Conservation (phyloP, 176 grass and related monocot species). For the Carex kokanica region DNA sequence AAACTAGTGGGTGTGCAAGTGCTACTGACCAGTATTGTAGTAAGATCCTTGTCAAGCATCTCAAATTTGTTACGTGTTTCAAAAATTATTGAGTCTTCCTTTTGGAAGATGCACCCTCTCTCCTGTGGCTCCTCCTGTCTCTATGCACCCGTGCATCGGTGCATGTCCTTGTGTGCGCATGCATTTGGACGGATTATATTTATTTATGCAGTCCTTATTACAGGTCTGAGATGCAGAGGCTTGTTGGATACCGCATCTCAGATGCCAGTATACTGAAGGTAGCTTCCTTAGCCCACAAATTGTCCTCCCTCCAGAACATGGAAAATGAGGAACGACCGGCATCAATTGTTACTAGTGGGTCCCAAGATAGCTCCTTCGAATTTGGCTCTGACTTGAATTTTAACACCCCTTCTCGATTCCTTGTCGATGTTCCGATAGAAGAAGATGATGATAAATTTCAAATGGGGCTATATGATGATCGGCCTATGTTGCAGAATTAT, state of each 20-base stretch:
- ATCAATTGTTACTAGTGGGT: slow-evolving; percentile 15
- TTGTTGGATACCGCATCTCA: slow-evolving; percentile 62
- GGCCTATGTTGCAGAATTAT: slow-evolving; percentile 27
- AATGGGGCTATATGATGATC: slow-evolving; percentile 36
- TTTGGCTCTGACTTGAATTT: slow-evolving; percentile 82
- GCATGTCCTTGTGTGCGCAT: not conserved
- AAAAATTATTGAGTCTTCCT: not conserved
- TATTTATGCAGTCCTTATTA: slow-evolving; percentile 7
- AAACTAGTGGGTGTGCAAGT: not conserved
- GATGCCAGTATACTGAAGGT: slow-evolving; percentile 52
- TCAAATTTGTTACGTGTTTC: not conserved
- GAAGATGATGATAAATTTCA: slow-evolving; percentile 31
- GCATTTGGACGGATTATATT: not conserved
- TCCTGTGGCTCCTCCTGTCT: not conserved
- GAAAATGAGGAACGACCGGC: slow-evolving; percentile 27
- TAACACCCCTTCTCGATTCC: slow-evolving; percentile 69
- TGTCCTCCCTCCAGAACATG: slow-evolving; percentile 48
- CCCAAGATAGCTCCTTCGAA: slow-evolving; percentile 46
- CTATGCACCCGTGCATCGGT: not conserved
- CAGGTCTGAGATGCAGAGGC: slow-evolving; percentile 67
- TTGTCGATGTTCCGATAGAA: slow-evolving; percentile 55
- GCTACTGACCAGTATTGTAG: not conserved
- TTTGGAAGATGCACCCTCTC: not conserved
- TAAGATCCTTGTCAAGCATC: not conserved
- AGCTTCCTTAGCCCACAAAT: slow-evolving; percentile 50